Evolutionary conservation across 352 stramenopile species (phyloP).

Genomic region (Pythium dissotocum): DNA sequence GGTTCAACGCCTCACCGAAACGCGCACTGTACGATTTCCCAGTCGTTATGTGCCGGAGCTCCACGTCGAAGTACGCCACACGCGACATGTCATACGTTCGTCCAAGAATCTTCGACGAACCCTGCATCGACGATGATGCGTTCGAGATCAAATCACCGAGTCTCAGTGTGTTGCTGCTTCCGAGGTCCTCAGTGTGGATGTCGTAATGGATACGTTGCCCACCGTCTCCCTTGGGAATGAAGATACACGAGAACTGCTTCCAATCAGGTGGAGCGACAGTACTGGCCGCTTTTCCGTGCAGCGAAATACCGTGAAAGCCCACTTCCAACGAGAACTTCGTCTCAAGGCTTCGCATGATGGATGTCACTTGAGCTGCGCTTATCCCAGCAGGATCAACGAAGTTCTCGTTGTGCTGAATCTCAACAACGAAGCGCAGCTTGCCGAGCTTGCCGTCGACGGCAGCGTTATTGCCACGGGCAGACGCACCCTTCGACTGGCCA

Average conservation of each 20-base stretch:
- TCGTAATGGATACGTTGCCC: constrained; percentile 51
- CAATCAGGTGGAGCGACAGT: constrained; percentile 29
- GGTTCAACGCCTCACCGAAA: constrained; percentile 36
- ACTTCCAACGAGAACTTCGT: constrained; percentile 55
- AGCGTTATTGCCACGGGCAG: constrained; percentile 42
- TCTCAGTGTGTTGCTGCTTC: constrained; percentile 30
- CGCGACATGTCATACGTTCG: constrained; percentile 57
- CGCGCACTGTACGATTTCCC: constrained; percentile 42
- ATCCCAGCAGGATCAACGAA: constrained; percentile 38
- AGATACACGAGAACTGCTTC: constrained; percentile 43
- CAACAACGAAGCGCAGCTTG: constrained; percentile 49
- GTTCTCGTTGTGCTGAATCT: constrained; percentile 65
- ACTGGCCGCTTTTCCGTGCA: constrained; percentile 1
- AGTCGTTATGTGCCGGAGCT: constrained; percentile 34
- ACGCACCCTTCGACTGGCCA: constrained; percentile 34
- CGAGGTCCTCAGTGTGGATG: constrained; percentile 46
- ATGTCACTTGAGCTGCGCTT: constrained; percentile 22
- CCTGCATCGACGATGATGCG: not conserved
- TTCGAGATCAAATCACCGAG: constrained; percentile 42
- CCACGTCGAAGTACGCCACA: constrained; percentile 60
- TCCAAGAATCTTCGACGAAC: constrained; percentile 40
- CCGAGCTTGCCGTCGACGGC: constrained; percentile 49
- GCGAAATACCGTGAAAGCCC: constrained; percentile 30
- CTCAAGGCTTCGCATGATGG: constrained; percentile 31
- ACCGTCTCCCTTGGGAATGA: constrained; percentile 49